Conservation (phyloP, 768 basidiomycete species). For the Boletus sp. region DNA sequence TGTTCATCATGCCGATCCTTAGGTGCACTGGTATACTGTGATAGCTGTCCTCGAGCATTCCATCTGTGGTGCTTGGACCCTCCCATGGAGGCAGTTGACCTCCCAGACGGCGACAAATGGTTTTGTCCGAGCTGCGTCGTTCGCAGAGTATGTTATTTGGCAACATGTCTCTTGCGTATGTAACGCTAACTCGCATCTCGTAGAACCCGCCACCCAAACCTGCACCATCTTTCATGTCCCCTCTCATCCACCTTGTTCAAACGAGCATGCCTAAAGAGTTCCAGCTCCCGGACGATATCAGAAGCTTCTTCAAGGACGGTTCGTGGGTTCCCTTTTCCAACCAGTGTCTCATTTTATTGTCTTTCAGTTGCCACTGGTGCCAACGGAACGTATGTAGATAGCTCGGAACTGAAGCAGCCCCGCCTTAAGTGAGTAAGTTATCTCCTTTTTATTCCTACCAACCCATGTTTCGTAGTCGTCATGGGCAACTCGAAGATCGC, state of each 20-base stretch:
- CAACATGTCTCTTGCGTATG: neutral
- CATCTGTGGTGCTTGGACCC: conserved; percentile 97
- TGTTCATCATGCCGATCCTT: conserved; percentile 79
- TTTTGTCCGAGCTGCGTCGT: conserved; percentile 72
- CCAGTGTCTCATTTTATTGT: conserved; percentile 13
- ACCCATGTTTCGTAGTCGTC: conserved; percentile 50
- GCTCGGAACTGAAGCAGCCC: conserved; percentile 67
- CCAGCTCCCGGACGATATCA: conserved; percentile 81
- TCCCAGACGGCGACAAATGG: conserved; percentile 77
- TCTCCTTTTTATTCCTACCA: conserved; percentile 2
- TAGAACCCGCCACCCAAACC: conserved; percentile 65
- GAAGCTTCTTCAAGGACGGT: conserved; percentile 86
- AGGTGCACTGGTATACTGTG: conserved; percentile 92
- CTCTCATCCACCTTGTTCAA: conserved; percentile 69
- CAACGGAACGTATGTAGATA: conserved; percentile 82
- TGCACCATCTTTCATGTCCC: conserved; percentile 64
- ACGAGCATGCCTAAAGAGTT: conserved; percentile 74
- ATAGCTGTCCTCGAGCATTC: conserved; percentile 93
- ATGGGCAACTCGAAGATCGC: conserved; percentile 86
- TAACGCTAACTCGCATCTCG: conserved; percentile 11
- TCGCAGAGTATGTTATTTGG: conserved; percentile 50
- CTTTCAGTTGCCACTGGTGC: conserved; percentile 69
- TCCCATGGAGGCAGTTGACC: conserved; percentile 83
- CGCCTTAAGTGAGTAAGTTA: conserved; percentile 70
- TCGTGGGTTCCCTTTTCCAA: conserved; percentile 26